Evolutionary conservation across 306 rosid species (phyloP), one percentile per base, ranked within the genome.

Genomic region (Prunus davidiana): DNA sequence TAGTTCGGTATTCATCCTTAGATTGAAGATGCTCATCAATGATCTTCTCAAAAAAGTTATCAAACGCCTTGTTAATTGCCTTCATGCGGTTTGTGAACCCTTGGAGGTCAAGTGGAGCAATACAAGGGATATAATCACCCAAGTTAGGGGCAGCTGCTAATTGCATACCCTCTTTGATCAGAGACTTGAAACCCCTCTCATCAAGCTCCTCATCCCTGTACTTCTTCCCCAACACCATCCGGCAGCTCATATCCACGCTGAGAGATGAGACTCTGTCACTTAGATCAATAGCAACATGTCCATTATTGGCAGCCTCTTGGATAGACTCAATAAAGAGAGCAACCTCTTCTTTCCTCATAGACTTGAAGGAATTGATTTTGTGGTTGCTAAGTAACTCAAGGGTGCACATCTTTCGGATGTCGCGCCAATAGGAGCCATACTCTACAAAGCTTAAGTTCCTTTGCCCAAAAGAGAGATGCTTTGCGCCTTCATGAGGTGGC

Each of bases 341-440:
- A 7, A 80, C 16, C 79, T 84, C 80, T 5, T 80, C 49, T 25
- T 28, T 73, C 64, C 84, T 73, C 72, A 73, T 73, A 7, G 70
- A 57, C 57, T 54, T 63, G 72, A 84, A 84, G 9, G 84, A 61
- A 58, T 50, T 67, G 50, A 81, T 70, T 63, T 81, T 84, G 38
- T 2, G 49, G 75, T 19, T 84, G 72, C 82, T 77, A 30, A 30
- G 32, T 30, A 30, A 30, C 32, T 30, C 32, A 30, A 30, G 5
- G 32, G 32, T 78, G 79, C 85, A 81, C 81, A 84, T 58, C 79
- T 81, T 81, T 2, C 83, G 78, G 3, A 78, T 28, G 64, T 61
- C 50, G 10, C 85, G 85, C 88, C 85, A 84, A 25, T 78, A 84
- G 3, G 83, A 30, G 18, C 79, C 79, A n/a, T 84, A 84, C 6